Evolutionary conservation across 2,329 filamentous ascomycete genomes (phyloP).

Genomic region (Penicillium sumatraense): DNA sequence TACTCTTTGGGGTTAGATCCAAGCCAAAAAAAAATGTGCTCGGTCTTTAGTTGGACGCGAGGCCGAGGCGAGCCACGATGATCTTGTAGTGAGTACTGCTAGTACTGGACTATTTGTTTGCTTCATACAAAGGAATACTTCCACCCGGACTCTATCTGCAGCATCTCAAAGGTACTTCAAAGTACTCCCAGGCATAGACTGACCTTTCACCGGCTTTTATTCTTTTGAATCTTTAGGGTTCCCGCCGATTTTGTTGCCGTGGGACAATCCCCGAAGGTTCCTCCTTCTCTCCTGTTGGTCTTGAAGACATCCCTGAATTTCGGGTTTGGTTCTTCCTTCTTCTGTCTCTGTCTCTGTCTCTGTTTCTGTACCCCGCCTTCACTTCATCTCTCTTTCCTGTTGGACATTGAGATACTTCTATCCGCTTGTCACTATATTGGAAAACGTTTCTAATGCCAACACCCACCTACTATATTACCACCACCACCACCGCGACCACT

Average conservation of each 20-base stretch:
- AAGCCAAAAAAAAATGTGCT: neutral
- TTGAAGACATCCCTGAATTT: neutral
- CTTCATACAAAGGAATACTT: neutral
- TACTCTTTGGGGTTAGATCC: neutral
- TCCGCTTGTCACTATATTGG: neutral
- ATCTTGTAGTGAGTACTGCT: neutral
- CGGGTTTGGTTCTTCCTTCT: neutral
- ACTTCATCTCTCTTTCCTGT: neutral
- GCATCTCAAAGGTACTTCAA: too few relatives aligned
- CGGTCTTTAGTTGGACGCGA: slow-evolving; percentile 11
- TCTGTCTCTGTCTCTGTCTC: neutral
- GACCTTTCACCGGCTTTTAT: neutral
- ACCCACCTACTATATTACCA: neutral
- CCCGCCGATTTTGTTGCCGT: neutral
- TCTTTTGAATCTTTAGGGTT: neutral
- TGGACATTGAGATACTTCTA: neutral
- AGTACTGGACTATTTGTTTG: neutral
- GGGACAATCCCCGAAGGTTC: neutral
- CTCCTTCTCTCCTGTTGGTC: neutral
- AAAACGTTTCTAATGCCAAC: neutral
- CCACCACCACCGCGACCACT: neutral
- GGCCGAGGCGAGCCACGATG: neutral
- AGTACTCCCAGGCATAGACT: neutral
- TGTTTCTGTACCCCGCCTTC: neutral
- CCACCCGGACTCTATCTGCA: neutral